A percentile compares a stretch with the other conserved stretches of the same genome.
phyloP scores from a whole-genome alignment of 495 filamentous ascomycete genomes.

The Penicillium diatomitis region DNA sequence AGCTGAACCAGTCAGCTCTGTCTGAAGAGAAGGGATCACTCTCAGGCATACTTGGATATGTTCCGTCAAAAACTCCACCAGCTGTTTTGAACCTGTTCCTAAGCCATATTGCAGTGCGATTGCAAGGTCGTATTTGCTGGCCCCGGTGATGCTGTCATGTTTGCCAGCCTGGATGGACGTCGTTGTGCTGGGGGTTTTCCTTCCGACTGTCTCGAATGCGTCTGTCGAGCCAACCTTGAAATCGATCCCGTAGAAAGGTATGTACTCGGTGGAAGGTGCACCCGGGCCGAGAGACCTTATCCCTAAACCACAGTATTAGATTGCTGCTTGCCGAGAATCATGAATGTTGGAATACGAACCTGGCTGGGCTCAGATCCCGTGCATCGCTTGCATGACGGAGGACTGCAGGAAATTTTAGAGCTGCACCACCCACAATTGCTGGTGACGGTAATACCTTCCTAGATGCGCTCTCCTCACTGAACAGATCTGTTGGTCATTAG shows the following conservation, averaged over 20 bases:
- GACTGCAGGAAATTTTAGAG: neutral
- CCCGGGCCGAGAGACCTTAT: conserved; percentile 6
- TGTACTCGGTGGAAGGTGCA: conserved; percentile 2
- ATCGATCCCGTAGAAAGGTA: conserved; percentile 6
- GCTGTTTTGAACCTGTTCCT: conserved; percentile 5
- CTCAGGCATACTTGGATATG: conserved; percentile 21
- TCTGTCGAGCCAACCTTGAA: conserved; percentile 1
- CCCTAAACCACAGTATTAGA: neutral
- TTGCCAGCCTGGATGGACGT: neutral
- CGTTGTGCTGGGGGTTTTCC: neutral
- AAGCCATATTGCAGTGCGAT: conserved; percentile 6
- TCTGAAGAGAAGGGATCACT: neutral
- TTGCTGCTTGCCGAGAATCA: too few relatives aligned
- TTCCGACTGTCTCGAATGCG: neutral
- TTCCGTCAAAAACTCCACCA: conserved; percentile 12
- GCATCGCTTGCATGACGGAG: neutral
- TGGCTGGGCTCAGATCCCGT: neutral
- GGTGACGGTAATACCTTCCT: neutral
- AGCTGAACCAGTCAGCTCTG: neutral
- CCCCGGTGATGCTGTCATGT: neutral
- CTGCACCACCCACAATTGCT: neutral
- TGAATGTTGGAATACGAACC: neutral
- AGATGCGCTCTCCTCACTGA: neutral
- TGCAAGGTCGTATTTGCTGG: neutral
- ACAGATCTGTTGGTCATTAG: neutral